Conservation (phyloP, 768 basidiomycete genomes). For the Calocybe indica region DNA sequence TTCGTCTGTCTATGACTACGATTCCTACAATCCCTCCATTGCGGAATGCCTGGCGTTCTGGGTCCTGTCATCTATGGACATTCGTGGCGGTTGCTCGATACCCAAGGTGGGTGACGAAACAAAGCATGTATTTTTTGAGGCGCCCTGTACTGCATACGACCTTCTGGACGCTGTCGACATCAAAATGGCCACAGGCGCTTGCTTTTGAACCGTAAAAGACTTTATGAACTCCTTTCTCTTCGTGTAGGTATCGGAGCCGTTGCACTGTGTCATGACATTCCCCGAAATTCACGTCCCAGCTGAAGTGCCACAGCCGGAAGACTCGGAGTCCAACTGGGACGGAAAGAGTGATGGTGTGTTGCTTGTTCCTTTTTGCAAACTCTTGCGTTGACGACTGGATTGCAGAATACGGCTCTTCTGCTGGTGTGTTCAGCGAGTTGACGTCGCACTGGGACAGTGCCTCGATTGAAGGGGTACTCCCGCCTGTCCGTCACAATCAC, state of each 20-base stretch:
- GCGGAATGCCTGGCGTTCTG: conserved; percentile 49
- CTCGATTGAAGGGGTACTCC: too few species aligned
- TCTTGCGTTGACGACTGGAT: conserved; percentile 6
- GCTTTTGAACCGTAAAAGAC: conserved; percentile 7
- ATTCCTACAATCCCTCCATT: conserved; percentile 39
- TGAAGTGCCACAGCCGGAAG: conserved; percentile 10
- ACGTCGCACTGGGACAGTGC: too few species aligned
- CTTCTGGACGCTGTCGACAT: conserved; percentile 14
- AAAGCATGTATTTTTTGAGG: conserved; percentile 11
- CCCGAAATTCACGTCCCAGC: too few species aligned
- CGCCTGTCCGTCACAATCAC: too few species aligned
- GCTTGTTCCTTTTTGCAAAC: neutral
- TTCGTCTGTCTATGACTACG: conserved; percentile 35
- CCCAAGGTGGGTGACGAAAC: conserved; percentile 35
- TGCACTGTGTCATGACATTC: conserved; percentile 10
- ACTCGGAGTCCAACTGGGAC: conserved; percentile 39
- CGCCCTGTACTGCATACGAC: conserved; percentile 24
- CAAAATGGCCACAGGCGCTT: too few species aligned
- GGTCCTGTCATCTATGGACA: conserved; percentile 46
- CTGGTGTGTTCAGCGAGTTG: conserved; percentile 13
- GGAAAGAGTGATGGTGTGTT: conserved; percentile 32
- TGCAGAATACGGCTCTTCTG: conserved; percentile 30
- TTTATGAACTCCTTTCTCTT: conserved; percentile 8
- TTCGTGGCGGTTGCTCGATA: conserved; percentile 22
- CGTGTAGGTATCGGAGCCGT: conserved; percentile 38